Evolutionary conservation across 1,284 basidiomycete species (phyloP).

Genomic region (Afroboletus lepidellus): DNA sequence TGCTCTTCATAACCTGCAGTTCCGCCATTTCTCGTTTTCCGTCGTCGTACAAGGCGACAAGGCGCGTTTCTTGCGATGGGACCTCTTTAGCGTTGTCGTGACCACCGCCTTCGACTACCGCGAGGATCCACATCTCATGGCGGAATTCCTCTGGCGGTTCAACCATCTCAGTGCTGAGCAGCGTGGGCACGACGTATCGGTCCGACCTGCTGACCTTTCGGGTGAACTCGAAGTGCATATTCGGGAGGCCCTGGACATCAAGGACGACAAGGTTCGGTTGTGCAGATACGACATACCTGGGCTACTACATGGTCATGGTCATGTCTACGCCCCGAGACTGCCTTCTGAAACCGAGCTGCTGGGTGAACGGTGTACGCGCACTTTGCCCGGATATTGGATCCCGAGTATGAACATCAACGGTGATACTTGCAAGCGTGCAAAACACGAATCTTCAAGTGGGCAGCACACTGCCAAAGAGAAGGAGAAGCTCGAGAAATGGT

Average conservation of each 20-base stretch:
- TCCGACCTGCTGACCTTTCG: background rate
- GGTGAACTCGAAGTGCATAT: background rate
- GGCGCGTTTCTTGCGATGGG: background rate
- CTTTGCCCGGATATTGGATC: background rate
- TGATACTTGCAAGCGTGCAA: background rate
- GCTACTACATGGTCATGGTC: background rate
- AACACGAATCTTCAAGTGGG: background rate
- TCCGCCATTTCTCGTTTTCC: background rate
- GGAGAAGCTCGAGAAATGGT: background rate
- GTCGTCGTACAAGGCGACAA: background rate
- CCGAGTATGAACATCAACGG: background rate
- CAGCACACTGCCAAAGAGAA: background rate
- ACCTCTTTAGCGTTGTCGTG: background rate
- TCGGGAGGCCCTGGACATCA: background rate
- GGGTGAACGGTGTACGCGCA: background rate
- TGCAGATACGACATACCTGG: slow-evolving; percentile 2
- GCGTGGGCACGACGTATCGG: background rate
- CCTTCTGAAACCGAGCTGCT: background rate
- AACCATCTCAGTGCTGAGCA: background rate
- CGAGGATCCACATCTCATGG: background rate
- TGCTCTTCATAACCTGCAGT: background rate
- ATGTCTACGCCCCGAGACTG: background rate
- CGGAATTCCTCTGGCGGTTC: background rate
- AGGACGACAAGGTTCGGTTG: background rate
- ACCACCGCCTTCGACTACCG: background rate